phyloP scores from a whole-genome alignment of 208 protist species.

The Trypanosoma caninum region DNA sequence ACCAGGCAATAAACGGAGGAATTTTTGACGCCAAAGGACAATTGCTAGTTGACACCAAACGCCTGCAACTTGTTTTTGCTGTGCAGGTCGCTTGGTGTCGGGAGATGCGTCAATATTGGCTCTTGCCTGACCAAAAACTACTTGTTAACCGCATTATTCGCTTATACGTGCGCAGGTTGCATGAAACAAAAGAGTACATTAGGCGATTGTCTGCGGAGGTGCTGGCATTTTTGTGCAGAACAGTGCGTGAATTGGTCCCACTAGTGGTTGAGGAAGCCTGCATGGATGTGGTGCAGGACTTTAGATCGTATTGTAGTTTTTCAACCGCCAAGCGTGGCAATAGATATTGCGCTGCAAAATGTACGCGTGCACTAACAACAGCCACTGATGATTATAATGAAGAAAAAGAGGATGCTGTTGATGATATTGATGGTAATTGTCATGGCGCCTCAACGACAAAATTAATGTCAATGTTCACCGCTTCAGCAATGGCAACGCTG shows the following conservation, averaged over 20 bases:
- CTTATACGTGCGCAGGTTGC: constrained; percentile 64
- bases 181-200: constrained; percentile 82
- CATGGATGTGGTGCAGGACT: constrained; percentile 44
- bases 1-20: constrained; percentile 73
- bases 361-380: background rate
- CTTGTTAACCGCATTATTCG: constrained; percentile 53
- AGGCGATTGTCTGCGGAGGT: constrained; percentile 79
- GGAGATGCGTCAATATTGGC: constrained; percentile 71
- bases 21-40: constrained; percentile 64
- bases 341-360: background rate
- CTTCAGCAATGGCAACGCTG: background rate
- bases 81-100: constrained; percentile 84
- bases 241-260: constrained; percentile 40
- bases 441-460: background rate
- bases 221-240: constrained; percentile 69
- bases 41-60: constrained; percentile 59
- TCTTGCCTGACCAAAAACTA: constrained; percentile 15
- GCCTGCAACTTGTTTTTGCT: constrained; percentile 78
- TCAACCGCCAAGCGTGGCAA: background rate
- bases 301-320: constrained; percentile 24
- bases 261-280: constrained; percentile 58
- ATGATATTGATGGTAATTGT: background rate
- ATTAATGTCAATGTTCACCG: background rate
- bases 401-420: constrained; percentile 14
- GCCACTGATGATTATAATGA: constrained; percentile 6